A percentile compares a stretch with the other conserved stretches of the same genome.
These are phyloP conservation scores for Hypoxylon sp. DNA, from an alignment of 2,329 filamentous ascomycete genomes.

Conservation along the genomic window DNA sequence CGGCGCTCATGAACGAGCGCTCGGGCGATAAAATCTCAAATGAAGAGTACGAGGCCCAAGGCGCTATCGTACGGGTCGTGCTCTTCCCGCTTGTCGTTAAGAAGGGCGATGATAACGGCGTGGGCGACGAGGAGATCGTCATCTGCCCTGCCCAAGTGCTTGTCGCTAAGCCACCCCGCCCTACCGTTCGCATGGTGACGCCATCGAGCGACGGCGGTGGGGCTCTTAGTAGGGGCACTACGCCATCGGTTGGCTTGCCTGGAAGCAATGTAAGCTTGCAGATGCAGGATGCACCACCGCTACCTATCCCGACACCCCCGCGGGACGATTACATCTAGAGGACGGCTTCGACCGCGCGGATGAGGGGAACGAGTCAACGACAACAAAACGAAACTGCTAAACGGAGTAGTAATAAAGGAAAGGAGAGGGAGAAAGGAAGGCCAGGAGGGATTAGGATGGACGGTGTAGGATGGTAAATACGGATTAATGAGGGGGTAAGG, in stretches of 20 bases:
- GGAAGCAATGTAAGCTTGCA: constrained; percentile 47
- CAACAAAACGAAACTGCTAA: background rate
- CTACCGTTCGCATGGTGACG: constrained; percentile 58
- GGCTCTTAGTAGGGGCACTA: constrained; percentile 53
- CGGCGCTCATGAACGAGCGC: constrained; percentile 93
- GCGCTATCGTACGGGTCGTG: constrained; percentile 88
- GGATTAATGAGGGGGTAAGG: constrained; percentile 23
- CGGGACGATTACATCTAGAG: constrained; percentile 38
- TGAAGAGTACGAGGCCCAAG: constrained; percentile 82
- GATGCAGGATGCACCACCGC: constrained; percentile 45
- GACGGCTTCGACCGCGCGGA: constrained; percentile 21
- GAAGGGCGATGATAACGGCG: constrained; percentile 89
- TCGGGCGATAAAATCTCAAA: constrained; percentile 78
- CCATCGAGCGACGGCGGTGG: constrained; percentile 69
- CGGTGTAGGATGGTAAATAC: constrained; percentile 8
- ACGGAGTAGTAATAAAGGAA: constrained; percentile 19
- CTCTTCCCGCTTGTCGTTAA: constrained; percentile 97
- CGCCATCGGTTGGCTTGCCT: constrained; percentile 45
- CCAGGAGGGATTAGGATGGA: background rate
- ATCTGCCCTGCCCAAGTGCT: constrained; percentile 96
- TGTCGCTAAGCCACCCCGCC: constrained; percentile 69
- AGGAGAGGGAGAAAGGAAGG: constrained; percentile 3
- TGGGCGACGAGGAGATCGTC: constrained; percentile 93
- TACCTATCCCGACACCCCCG: constrained; percentile 37
- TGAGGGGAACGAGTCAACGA: background rate